phyloP scores from a whole-genome alignment of 129 eudicot species.

The Escallonia herrerae region DNA sequence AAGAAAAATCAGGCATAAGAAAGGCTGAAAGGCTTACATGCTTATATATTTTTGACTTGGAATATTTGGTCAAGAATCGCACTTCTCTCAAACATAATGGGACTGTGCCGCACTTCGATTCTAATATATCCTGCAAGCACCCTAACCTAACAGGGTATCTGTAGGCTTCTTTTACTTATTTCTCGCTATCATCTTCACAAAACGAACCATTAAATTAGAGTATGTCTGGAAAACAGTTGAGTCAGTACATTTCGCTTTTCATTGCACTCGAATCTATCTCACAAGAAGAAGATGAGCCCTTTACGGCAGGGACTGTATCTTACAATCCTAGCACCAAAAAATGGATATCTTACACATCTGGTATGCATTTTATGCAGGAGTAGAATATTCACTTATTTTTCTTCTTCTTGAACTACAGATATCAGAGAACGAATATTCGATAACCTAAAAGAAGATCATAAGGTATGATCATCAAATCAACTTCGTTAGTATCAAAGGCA shows the following conservation, averaged over 20 bases:
- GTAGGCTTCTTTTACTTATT: neutral
- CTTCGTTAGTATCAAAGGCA: neutral
- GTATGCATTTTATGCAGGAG: too few species aligned
- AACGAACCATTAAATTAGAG: neutral
- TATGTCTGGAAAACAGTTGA: neutral
- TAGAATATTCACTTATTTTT: neutral
- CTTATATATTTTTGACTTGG: neutral
- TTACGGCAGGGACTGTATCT: too few species aligned
- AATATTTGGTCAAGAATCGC: neutral
- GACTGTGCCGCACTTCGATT: neutral
- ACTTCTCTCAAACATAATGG: neutral
- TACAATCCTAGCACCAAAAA: too few species aligned
- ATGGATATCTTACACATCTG: too few species aligned
- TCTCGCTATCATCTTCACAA: neutral
- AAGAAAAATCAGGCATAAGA: too few species aligned
- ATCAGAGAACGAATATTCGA: slow-evolving; percentile 46
- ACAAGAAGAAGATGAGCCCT: too few species aligned
- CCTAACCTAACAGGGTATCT: neutral
- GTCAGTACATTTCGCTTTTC: neutral
- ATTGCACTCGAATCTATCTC: neutral
- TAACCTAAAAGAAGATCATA: slow-evolving; percentile 41
- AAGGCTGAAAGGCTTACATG: too few species aligned
- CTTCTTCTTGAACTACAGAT: slow-evolving; percentile 35
- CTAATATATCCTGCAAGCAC: neutral
- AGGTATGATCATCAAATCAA: slow-evolving; percentile 37